A percentile compares a stretch with the other conserved stretches of the same genome.
phyloP scores from a whole-genome alignment of 805 yeast genomes.

The Candida sithepensis region DNA sequence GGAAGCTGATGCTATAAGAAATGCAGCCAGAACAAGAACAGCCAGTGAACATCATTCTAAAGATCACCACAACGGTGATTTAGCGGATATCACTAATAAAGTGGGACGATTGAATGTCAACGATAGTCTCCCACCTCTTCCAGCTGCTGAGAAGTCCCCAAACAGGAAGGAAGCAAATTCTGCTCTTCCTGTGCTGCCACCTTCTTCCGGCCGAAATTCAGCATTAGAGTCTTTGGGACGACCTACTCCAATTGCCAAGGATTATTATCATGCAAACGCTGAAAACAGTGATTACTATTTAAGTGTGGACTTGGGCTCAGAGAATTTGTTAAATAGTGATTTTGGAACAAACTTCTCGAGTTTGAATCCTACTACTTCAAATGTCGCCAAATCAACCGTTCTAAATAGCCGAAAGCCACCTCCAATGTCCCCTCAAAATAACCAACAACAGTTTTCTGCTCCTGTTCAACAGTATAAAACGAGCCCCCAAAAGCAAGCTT shows the following conservation, averaged over 20 bases:
- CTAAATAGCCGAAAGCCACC: not conserved
- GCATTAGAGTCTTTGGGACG: no score
- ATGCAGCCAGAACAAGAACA: conserved; percentile 14
- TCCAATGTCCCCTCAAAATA: not conserved
- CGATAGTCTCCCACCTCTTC: conserved; percentile 9
- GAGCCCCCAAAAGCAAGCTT: not conserved
- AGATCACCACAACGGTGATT: conserved; percentile 3
- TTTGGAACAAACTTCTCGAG: not conserved
- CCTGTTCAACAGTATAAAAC: conserved; percentile 1
- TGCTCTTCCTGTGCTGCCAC: not conserved
- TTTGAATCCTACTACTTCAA: not conserved
- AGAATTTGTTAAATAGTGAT: not conserved
- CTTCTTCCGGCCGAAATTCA: no score
- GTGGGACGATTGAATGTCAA: not conserved
- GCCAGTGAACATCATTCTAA: conserved; percentile 5
- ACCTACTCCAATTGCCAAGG: conserved; percentile 3
- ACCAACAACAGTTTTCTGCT: not conserved
- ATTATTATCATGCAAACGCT: not conserved
- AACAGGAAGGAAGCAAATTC: not conserved
- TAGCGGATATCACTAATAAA: conserved; percentile 16
- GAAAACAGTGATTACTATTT: not conserved
- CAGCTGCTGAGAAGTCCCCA: conserved; percentile 4
- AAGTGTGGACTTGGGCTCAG: not conserved
- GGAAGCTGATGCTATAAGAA: conserved; percentile 22
- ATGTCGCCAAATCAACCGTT: not conserved